These are phyloP conservation scores for Sisymbrium irio DNA, from an alignment of 345 rosid species.

Conservation along the genomic window DNA sequence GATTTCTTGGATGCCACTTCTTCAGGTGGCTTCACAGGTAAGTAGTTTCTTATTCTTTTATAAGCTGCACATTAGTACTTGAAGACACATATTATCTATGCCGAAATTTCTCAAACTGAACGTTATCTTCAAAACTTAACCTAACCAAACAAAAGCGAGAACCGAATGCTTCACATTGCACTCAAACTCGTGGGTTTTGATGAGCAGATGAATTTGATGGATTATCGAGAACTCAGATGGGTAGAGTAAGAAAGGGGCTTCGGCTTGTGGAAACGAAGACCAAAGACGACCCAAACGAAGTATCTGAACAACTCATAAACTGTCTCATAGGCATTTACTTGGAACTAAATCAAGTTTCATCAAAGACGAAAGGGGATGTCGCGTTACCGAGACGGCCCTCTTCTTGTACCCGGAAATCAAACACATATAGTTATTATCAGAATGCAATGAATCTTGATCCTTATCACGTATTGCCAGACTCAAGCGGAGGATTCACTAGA, in stretches of 20 bases:
- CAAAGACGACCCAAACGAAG: slow-evolving; percentile 58
- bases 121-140: not conserved
- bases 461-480: slow-evolving; percentile 55
- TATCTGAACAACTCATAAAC: slow-evolving; percentile 71
- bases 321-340: slow-evolving; percentile 70
- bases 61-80: not conserved
- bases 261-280: slow-evolving; percentile 34
- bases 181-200: slow-evolving; percentile 10
- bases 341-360: slow-evolving; percentile 51
- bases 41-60: not conserved
- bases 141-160: not conserved
- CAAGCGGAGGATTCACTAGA: slow-evolving; percentile 44
- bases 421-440: slow-evolving; percentile 30
- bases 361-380: slow-evolving; percentile 38
- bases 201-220: slow-evolving; percentile 42
- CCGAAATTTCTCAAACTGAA: not conserved
- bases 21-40: slow-evolving; percentile 49
- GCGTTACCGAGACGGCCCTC: slow-evolving; percentile 26
- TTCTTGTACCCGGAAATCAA: slow-evolving; percentile 27
- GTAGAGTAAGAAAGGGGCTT: slow-evolving; percentile 41
- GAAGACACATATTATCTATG: not conserved
- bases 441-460: slow-evolving; percentile 63
- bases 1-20: slow-evolving; percentile 48
- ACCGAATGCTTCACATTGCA: not conserved
- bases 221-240: slow-evolving; percentile 42